Evolutionary conservation across 139 green algal species (phyloP).

Genomic region (Coelastrella sp.): DNA sequence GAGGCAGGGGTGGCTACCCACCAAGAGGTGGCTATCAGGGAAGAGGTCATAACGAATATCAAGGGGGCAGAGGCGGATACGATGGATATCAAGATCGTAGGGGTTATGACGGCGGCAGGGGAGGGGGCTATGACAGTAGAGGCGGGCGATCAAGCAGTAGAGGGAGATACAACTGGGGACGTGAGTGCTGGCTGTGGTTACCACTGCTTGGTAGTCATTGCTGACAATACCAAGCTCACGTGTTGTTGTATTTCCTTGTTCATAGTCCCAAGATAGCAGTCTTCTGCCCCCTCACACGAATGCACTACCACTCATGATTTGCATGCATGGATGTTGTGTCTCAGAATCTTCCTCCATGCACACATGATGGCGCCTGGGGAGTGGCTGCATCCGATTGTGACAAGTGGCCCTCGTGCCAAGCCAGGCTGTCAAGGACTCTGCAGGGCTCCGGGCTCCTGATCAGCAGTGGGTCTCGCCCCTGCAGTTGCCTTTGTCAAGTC

Average conservation of each 20-base stretch:
- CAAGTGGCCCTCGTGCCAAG: too few species aligned
- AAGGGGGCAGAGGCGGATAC: slow-evolving; percentile 34
- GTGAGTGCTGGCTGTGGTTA: slow-evolving; percentile 16
- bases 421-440: too few species aligned
- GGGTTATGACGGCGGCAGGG: background rate
- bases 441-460: too few species aligned
- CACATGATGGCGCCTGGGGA: too few species aligned
- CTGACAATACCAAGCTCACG: background rate
- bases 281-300: too few species aligned
- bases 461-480: too few species aligned
- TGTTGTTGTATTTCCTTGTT: background rate
- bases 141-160: slow-evolving; percentile 1
- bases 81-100: slow-evolving; percentile 10
- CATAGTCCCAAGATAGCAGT: background rate
- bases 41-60: background rate
- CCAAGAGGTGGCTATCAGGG: background rate
- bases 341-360: too few species aligned
- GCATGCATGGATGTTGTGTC: too few species aligned
- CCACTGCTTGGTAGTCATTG: background rate
- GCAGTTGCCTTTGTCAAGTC: too few species aligned
- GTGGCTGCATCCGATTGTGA: too few species aligned
- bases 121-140: background rate
- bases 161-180: slow-evolving; percentile 43
- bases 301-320: too few species aligned
- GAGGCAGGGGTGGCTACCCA: slow-evolving; percentile 24